These are phyloP conservation scores for Glycine latifolia DNA, from an alignment of 306 rosid genomes.

Conservation along the genomic window DNA sequence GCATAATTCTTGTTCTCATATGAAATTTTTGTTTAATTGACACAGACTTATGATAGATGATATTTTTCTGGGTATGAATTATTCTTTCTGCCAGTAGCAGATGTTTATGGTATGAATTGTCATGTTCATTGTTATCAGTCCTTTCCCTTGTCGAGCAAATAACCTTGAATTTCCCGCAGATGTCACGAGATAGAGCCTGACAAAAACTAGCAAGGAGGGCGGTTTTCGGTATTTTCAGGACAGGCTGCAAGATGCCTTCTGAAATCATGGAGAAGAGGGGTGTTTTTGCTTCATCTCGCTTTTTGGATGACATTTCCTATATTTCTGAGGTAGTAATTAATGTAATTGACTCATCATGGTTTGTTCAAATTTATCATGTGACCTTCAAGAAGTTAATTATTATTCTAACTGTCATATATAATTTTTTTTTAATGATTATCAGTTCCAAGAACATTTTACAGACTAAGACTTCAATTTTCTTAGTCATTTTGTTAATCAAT, in stretches of 20 bases:
- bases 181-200: constrained; percentile 41
- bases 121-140: constrained; percentile 18
- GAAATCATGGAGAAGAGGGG: constrained; percentile 75
- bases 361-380: constrained; percentile 8
- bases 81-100: constrained; percentile 18
- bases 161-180: constrained; percentile 52
- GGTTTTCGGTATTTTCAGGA: constrained; percentile 44
- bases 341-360: constrained; percentile 4
- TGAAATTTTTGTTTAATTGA: too few species aligned
- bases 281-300: constrained; percentile 65
- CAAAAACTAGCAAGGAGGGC: constrained; percentile 46
- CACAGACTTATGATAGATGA: constrained; percentile 33
- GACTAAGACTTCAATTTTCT: background rate
- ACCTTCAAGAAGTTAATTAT: constrained; percentile 22
- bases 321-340: constrained; percentile 60
- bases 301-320: constrained; percentile 66
- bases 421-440: background rate
- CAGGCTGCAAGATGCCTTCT: constrained; percentile 73
- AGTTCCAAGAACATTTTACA: constrained; percentile 12
- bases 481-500: constrained; percentile 4
- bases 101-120: constrained; percentile 28
- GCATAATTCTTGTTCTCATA: too few species aligned
- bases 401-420: background rate
- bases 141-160: background rate
- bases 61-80: constrained; percentile 39